A percentile compares a stretch with the other conserved stretches of the same genome.
Conservation (phyloP, 2,329 filamentous ascomycete genomes). For the Xylaria sp. region DNA sequence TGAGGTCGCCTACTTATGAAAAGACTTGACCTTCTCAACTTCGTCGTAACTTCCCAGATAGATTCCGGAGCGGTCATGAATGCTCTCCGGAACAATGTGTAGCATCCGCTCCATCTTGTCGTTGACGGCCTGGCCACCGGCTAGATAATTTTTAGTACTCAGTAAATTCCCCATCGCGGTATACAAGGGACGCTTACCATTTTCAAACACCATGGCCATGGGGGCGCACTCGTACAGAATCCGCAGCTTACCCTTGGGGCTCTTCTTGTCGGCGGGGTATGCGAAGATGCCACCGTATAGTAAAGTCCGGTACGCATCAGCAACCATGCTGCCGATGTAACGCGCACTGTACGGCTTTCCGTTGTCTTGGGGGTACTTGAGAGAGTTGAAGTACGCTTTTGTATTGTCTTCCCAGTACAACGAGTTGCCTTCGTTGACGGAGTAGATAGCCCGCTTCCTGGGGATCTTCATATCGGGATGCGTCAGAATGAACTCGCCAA, state of each 20-base stretch:
- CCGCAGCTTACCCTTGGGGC: conserved; percentile 95
- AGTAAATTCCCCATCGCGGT: background rate
- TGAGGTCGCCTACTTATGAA: conserved; percentile 67
- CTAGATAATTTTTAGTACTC: conserved; percentile 59
- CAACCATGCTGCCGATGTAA: conserved; percentile 98
- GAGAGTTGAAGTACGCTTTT: conserved; percentile 86
- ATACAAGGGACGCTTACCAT: conserved; percentile 73
- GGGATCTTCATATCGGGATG: conserved; percentile 95
- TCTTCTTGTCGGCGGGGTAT: conserved; percentile 98
- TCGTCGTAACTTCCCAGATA: conserved; percentile 96
- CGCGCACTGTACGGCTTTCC: conserved; percentile 93
- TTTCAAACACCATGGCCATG: conserved; percentile 99
- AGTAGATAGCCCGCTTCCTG: conserved; percentile 86
- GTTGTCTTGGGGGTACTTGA: conserved; percentile 80
- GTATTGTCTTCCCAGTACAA: conserved; percentile 93
- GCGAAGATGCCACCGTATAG: conserved; percentile 97
- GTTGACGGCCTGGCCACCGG: conserved; percentile 91
- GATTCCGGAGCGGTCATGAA: conserved; percentile 95
- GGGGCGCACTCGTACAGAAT: conserved; percentile 99
- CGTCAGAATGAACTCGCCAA: conserved; percentile 98
- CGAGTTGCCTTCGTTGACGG: conserved; percentile 98
- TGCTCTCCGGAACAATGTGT: conserved; percentile 86
- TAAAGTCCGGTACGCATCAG: conserved; percentile 94
- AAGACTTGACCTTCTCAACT: conserved; percentile 92
- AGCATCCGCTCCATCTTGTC: conserved; percentile 93